Conservation (phyloP, 108 stramenopile genomes). For the Skeletonema marinoi region DNA sequence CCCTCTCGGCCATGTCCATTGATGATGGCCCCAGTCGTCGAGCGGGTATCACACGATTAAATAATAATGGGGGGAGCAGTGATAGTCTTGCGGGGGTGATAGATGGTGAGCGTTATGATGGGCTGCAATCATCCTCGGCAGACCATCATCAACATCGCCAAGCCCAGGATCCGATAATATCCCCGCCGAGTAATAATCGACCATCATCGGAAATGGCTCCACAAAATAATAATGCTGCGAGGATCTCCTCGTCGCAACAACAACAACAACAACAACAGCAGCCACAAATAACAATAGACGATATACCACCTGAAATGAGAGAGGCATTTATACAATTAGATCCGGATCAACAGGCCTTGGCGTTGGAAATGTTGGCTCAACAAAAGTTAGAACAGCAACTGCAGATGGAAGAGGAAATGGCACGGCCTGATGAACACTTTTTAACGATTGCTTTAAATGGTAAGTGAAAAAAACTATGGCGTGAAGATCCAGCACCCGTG, state of each 20-base stretch:
- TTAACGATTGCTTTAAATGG: constrained; percentile 89
- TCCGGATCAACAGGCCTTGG: constrained; percentile 20
- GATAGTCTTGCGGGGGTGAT: neutral
- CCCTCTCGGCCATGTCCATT: constrained; percentile 39
- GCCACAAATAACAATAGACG: constrained; percentile 10
- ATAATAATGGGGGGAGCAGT: neutral
- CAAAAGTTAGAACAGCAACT: constrained; percentile 2
- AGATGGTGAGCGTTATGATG: neutral
- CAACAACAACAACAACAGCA: constrained; percentile 17
- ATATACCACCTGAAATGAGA: constrained; percentile 11
- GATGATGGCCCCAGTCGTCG: constrained; percentile 10
- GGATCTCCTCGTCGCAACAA: neutral
- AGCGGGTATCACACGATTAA: neutral
- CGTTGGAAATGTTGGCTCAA: constrained; percentile 14
- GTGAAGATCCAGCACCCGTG: neutral
- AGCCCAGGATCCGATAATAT: neutral
- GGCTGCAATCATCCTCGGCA: neutral
- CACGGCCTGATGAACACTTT: constrained; percentile 72
- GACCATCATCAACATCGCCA: neutral
- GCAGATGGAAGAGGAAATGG: constrained; percentile 8
- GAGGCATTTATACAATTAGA: constrained; percentile 29
- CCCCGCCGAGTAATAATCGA: neutral
- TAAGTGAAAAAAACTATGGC: constrained; percentile 28
- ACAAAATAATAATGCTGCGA: neutral
- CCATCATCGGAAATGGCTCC: neutral